Base-by-base conservation (phyloP, 495 filamentous ascomycete genomes). In the Neurospora sp. region DNA sequence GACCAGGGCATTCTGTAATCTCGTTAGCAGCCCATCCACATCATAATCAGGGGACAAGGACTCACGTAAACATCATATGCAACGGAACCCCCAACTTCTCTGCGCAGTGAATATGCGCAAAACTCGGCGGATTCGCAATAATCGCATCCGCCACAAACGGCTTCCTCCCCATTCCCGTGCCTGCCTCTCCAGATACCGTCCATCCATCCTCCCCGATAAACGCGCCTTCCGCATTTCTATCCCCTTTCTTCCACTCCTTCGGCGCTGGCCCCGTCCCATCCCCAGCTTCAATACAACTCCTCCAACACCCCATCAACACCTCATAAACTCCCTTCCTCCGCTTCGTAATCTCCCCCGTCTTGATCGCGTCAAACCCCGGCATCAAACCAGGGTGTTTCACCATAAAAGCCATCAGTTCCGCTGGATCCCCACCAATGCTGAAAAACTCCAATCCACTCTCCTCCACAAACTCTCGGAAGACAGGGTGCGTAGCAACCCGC, bases 371-470 rank as follows among this genome's bases (percentile, higher is more conserved):
- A 28, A 92, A 78, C 2, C 83, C 86, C 0, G 91, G 91, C 54
- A 93, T 88, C 78, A 93, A 81, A 0, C 91, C 90, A 0, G 91
- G 91, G 80, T 93, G 92, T 79, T 93, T 93, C 43, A 93, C 91
- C 91, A 93, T 93, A 76, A 92, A 93, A 5, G 91, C 91, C 91
- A 93, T 93, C 40, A 93, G 79, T 81, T 93, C 89, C 2, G 89
- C 85, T 5, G 91, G 91, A 75, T 93, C 89, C 1, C 91, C 91
- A 5, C 91, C 91, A 40, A 93, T 87, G 72, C 85, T 85, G 79
- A 92, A 93, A 79, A 93, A 93, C 77, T 93, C 91, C 4, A 91
- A 83, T 0, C 86, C 87, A 70, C 89, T 88, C 59, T 89, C 83
- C 78, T 91, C 83, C 37, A 93, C 89, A 77, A 93, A 92, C 19